These are phyloP conservation scores for Discostella stelligeroides DNA, from an alignment of 108 stramenopile species.

Conservation along the genomic window DNA sequence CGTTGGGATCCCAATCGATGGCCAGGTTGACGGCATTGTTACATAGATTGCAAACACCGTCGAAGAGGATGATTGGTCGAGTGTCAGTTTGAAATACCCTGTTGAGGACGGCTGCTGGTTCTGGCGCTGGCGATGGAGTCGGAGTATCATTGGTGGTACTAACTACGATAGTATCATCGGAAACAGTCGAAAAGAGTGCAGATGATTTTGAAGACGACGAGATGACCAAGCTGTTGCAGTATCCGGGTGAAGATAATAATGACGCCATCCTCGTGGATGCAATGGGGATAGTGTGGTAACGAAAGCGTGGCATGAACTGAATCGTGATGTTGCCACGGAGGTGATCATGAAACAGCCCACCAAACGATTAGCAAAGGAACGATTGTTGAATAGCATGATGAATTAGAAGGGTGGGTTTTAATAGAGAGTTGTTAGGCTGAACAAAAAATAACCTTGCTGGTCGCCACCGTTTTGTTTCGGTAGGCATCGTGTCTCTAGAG, in stretches of 20 bases:
- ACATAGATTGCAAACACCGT: constrained; percentile 80
- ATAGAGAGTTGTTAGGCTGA: too few species aligned
- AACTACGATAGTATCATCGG: neutral
- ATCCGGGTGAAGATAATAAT: neutral
- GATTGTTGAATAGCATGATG: neutral
- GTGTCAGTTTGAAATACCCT: constrained; percentile 58
- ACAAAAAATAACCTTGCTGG: too few species aligned
- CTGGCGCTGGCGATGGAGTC: constrained; percentile 11
- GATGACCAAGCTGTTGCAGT: neutral
- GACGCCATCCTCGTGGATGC: too few species aligned
- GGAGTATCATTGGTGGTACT: too few species aligned
- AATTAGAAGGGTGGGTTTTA: neutral
- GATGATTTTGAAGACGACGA: neutral
- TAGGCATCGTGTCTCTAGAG: too few species aligned
- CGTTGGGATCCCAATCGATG: constrained; percentile 74
- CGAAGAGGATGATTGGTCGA: constrained; percentile 77
- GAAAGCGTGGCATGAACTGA: constrained; percentile 1
- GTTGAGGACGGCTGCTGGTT: constrained; percentile 42
- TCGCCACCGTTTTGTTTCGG: too few species aligned
- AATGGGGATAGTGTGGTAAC: too few species aligned
- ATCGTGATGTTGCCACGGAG: neutral
- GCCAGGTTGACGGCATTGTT: constrained; percentile 72
- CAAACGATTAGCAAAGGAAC: neutral
- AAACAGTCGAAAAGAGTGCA: neutral
- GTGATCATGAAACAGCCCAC: neutral